Evolutionary conservation across 306 rosid genomes (phyloP).

Genomic region (Senna siamea): DNA sequence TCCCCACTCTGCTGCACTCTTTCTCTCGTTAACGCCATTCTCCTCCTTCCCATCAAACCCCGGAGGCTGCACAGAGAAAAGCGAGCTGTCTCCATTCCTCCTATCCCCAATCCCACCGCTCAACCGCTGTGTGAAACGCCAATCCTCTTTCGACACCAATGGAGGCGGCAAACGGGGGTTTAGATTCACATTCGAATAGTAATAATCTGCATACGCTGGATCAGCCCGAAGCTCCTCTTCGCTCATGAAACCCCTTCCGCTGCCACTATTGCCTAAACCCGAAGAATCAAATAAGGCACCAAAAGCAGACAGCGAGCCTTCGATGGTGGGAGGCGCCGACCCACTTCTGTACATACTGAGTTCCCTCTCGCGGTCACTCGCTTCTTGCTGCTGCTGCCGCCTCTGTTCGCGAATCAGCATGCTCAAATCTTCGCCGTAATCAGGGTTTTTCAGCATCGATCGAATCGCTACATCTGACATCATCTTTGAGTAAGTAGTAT

Average conservation of each 20-base stretch:
- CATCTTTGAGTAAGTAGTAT: conserved; percentile 59
- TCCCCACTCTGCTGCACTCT: conserved; percentile 73
- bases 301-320: conserved; percentile 73
- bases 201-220: conserved; percentile 78
- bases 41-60: conserved; percentile 72
- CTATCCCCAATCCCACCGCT: conserved; percentile 81
- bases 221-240: conserved; percentile 90
- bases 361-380: conserved; percentile 65
- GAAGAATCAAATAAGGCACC: conserved; percentile 59
- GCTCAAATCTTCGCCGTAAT: conserved; percentile 67
- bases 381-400: conserved; percentile 59
- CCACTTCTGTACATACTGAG: conserved; percentile 77
- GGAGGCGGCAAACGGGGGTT: conserved; percentile 96
- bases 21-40: conserved; percentile 44
- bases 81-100: conserved; percentile 57
- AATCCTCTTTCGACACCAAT: conserved; percentile 82
- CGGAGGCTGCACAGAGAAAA: conserved; percentile 63
- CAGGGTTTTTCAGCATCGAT: conserved; percentile 64
- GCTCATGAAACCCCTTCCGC: conserved; percentile 35
- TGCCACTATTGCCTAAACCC: conserved; percentile 42
- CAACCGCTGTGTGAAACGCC: conserved; percentile 76
- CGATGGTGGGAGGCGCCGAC: conserved; percentile 94
- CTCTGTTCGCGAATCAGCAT: conserved; percentile 58
- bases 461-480: conserved; percentile 76
- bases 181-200: conserved; percentile 73